Evolutionary conservation across 176 grass and related monocot genomes (phyloP), one percentile per base, ranked within the genome.

Genomic region (maize (Zea mays)): DNA sequence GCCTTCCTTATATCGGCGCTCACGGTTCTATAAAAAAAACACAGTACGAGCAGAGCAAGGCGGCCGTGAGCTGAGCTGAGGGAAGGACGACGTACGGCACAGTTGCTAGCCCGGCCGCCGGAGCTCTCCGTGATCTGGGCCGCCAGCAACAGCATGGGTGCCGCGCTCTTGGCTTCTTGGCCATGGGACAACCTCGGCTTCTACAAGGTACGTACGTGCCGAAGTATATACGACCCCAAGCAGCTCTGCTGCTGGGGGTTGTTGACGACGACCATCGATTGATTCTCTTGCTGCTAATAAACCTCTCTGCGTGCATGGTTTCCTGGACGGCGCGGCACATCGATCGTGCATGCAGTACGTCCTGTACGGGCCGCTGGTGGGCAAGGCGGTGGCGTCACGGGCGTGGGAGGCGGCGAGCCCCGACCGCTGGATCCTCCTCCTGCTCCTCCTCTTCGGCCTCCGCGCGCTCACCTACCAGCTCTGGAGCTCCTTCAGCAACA

Each of bases 161-260:
- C 86, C 27, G 77, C 88, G 35, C 16, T 78, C 55, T 62, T 97
- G 54, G 87, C 82, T 4, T 88, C 89, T 2, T 97, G 94, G 94
- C 94, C 94, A 13, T 97, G 94, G 91, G 88, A 97, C 2, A 87
- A 90, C 74, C 75, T 97, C 38, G 94, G 91, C n/a, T 41, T 62
- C 8, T 97, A 86, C 94, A 97, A 97, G 91, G 94, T 87, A 57
- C 54, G 17, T 7, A 16, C 49, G 12, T 44, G 9, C 7, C 27
- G 27, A 27, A 27, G 27, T 27, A 27, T 27, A 13, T 13, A 13
- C 10, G 10, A 50, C 13, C 13, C 48, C 12, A 50, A 27, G 27
- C 27, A 27, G 27, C 27, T 27, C 27, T 27, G 27, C 27, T 27
- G 0, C 27, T 27, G 27, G 27, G 27, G 27, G 27, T 27, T 27